phyloP scores from a whole-genome alignment of 208 protist species.

The Strigomonas culicis region DNA sequence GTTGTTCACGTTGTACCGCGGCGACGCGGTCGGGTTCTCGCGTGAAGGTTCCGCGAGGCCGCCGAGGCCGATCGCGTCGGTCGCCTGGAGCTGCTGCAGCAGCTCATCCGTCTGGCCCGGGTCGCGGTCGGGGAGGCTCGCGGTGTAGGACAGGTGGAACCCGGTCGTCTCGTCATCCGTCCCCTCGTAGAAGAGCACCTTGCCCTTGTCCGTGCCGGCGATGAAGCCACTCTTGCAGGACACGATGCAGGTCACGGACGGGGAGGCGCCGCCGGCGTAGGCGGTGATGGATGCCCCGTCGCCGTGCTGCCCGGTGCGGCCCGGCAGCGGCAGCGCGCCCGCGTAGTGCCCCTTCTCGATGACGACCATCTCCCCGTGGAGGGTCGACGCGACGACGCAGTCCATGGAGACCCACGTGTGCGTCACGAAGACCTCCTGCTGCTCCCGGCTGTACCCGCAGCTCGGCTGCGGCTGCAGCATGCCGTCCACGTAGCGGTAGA shows the following conservation, averaged over 20 bases:
- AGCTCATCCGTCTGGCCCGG: slow-evolving; percentile 10
- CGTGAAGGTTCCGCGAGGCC: neutral
- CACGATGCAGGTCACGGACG: slow-evolving; percentile 41
- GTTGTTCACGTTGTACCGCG: neutral
- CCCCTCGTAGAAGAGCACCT: slow-evolving; percentile 68
- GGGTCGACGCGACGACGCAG: slow-evolving; percentile 85
- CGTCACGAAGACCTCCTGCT: slow-evolving; percentile 78
- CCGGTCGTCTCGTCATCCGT: slow-evolving; percentile 5
- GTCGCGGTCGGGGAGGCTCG: slow-evolving; percentile 15
- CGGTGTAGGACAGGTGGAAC: slow-evolving; percentile 9
- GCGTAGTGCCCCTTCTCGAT: slow-evolving; percentile 71
- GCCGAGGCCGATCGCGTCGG: neutral
- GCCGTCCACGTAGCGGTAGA: slow-evolving; percentile 90
- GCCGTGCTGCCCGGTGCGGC: slow-evolving; percentile 11
- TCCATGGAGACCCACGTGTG: slow-evolving; percentile 88
- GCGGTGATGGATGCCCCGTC: slow-evolving; percentile 8
- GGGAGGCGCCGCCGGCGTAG: neutral
- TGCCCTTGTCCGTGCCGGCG: slow-evolving; percentile 58
- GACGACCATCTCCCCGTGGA: slow-evolving; percentile 77
- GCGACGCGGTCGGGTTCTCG: neutral
- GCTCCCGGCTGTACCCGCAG: slow-evolving; percentile 46
- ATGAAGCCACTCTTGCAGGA: slow-evolving; percentile 64
- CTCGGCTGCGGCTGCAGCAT: slow-evolving; percentile 67
- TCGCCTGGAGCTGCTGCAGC: neutral
- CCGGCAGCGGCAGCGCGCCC: slow-evolving; percentile 30